Evolutionary conservation across 2,329 filamentous ascomycete species (phyloP).

Genomic region (Annulohypoxylon truncatum): DNA sequence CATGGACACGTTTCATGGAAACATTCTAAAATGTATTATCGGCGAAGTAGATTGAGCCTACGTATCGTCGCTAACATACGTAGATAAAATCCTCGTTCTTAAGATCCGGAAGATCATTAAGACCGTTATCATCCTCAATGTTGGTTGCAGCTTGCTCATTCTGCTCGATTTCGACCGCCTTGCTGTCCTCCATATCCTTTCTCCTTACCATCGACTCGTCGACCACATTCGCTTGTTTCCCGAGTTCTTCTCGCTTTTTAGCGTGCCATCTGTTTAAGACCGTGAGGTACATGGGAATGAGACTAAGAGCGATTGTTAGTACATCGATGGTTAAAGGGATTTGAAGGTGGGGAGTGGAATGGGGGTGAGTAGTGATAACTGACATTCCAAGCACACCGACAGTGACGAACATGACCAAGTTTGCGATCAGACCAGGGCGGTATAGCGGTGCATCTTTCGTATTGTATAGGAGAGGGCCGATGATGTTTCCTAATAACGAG

Average conservation of each 20-base stretch:
- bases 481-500: constrained; percentile 63
- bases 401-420: constrained; percentile 68
- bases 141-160: constrained; percentile 46
- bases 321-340: constrained; percentile 29
- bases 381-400: constrained; percentile 60
- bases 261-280: constrained; percentile 64
- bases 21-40: not conserved
- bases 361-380: constrained; percentile 13
- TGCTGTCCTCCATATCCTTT: constrained; percentile 50
- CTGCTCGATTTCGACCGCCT: constrained; percentile 48
- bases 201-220: constrained; percentile 55
- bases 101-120: constrained; percentile 71
- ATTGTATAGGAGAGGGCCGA: constrained; percentile 72
- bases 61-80: constrained; percentile 39
- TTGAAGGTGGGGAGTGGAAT: too few species aligned
- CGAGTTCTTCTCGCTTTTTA: constrained; percentile 57
- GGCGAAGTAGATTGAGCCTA: not conserved
- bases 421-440: constrained; percentile 66
- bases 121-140: constrained; percentile 59
- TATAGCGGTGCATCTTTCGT: constrained; percentile 69
- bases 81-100: constrained; percentile 76
- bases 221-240: constrained; percentile 62
- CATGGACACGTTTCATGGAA: not conserved
- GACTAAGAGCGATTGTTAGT: constrained; percentile 29
- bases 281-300: constrained; percentile 54